Percentiles rank a stretch among this genome's conserved stretches.
phyloP scores from a whole-genome alignment of 352 stramenopile species.

The Phytophthora macrochlamydospora region DNA sequence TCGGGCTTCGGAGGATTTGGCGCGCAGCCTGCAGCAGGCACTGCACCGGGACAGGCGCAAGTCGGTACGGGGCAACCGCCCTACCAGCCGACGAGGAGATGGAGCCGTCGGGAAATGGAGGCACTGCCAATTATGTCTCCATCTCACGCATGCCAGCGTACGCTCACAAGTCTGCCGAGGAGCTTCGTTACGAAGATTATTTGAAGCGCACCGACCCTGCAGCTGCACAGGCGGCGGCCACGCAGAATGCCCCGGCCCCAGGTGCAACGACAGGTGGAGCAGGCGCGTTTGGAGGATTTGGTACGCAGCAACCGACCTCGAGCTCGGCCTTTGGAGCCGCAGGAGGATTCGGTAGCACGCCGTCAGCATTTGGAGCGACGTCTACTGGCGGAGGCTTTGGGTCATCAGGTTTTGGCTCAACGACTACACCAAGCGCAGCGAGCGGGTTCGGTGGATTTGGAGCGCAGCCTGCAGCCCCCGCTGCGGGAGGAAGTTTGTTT shows the following conservation, averaged over 20 bases:
- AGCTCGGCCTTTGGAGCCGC: constrained; percentile 52
- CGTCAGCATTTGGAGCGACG: constrained; percentile 44
- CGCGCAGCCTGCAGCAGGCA: constrained; percentile 23
- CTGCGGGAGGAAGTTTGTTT: constrained; percentile 42
- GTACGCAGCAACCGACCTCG: constrained; percentile 21
- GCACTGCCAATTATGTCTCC: constrained; percentile 63
- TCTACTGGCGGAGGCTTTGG: constrained; percentile 43
- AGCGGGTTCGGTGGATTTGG: constrained; percentile 64
- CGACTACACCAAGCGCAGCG: constrained; percentile 21
- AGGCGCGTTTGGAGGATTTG: constrained; percentile 54
- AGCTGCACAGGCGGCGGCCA: constrained; percentile 45
- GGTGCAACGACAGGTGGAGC: constrained; percentile 36
- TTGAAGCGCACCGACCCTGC: constrained; percentile 75
- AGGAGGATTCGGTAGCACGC: constrained; percentile 35
- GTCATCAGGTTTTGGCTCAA: constrained; percentile 39
- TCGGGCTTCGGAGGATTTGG: constrained; percentile 52
- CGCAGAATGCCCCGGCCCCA: constrained; percentile 47
- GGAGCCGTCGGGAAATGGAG: constrained; percentile 61
- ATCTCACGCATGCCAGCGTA: constrained; percentile 78
- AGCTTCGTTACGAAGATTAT: constrained; percentile 82
- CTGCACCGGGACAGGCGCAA: constrained; percentile 36
- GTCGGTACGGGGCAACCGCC: constrained; percentile 76
- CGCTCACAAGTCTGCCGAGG: constrained; percentile 75
- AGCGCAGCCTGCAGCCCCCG: constrained; percentile 36
- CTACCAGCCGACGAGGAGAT: constrained; percentile 74